phyloP scores from a whole-genome alignment of 2,329 filamentous ascomycete genomes.

The Diaporthe vexans region DNA sequence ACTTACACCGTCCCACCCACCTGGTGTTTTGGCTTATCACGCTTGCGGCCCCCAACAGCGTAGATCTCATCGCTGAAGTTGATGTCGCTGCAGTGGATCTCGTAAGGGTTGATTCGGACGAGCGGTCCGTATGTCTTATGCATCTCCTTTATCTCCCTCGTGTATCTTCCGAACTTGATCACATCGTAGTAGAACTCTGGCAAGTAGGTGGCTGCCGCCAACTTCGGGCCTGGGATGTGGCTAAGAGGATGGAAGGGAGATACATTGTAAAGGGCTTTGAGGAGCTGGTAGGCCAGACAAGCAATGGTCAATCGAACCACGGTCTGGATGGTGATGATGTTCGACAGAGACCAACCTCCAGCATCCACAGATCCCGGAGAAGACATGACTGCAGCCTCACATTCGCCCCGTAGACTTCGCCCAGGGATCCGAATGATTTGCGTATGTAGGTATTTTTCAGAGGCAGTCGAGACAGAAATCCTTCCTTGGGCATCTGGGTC shows the following conservation, averaged over 20 bases:
- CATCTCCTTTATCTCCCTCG: constrained; percentile 49
- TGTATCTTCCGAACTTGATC: constrained; percentile 47
- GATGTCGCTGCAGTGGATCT: constrained; percentile 51
- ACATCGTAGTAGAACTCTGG: constrained; percentile 54
- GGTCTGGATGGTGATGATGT: neutral
- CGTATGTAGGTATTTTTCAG: neutral
- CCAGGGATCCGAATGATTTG: neutral
- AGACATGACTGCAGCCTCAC: constrained; percentile 1
- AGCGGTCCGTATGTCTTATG: constrained; percentile 55
- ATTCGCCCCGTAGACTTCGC: neutral
- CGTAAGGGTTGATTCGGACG: constrained; percentile 51
- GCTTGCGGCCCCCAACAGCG: constrained; percentile 35
- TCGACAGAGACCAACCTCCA: constrained; percentile 15
- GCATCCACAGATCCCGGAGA: neutral
- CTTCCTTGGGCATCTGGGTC: neutral
- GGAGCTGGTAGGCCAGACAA: constrained; percentile 22
- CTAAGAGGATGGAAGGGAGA: constrained; percentile 35
- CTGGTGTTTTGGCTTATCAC: constrained; percentile 42
- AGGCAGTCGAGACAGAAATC: neutral
- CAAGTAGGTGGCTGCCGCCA: constrained; percentile 49
- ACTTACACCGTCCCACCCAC: constrained; percentile 36
- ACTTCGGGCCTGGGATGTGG: constrained; percentile 51
- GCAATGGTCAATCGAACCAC: neutral
- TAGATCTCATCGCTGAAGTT: constrained; percentile 49
- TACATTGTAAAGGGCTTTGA: constrained; percentile 34